Conservation (phyloP, 2,329 filamentous ascomycete genomes). For the Aschersonia sp. region DNA sequence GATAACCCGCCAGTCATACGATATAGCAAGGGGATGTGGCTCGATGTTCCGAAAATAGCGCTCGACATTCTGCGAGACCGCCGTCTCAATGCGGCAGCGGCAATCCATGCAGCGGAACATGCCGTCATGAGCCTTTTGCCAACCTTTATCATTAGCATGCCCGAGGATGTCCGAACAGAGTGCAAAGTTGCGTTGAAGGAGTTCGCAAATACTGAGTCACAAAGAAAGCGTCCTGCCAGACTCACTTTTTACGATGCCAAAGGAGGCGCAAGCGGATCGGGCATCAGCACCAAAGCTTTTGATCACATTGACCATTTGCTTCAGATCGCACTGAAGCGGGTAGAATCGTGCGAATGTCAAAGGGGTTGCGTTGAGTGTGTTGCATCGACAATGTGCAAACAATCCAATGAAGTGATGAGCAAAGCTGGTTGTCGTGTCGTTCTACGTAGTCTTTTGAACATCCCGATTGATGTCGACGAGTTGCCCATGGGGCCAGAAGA, state of each 20-base stretch:
- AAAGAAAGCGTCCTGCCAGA: constrained; percentile 70
- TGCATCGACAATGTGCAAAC: constrained; percentile 67
- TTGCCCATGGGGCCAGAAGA: constrained; percentile 75
- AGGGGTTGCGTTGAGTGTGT: constrained; percentile 86
- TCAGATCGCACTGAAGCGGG: constrained; percentile 57
- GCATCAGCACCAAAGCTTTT: constrained; percentile 85
- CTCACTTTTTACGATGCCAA: constrained; percentile 93
- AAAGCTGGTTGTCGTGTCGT: constrained; percentile 79
- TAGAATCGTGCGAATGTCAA: constrained; percentile 61
- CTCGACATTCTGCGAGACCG: constrained; percentile 63
- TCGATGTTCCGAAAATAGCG: constrained; percentile 70
- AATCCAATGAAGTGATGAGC: constrained; percentile 84
- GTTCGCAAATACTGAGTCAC: constrained; percentile 54
- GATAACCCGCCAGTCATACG: constrained; percentile 85
- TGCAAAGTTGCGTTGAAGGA: constrained; percentile 86
- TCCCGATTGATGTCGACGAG: constrained; percentile 68
- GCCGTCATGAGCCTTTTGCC: constrained; percentile 77
- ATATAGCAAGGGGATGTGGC: constrained; percentile 83
- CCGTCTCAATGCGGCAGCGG: constrained; percentile 67
- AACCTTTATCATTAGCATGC: constrained; percentile 78
- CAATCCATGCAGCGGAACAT: constrained; percentile 91
- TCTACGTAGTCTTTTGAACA: constrained; percentile 57
- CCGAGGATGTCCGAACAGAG: constrained; percentile 85
- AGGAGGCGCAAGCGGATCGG: constrained; percentile 68
- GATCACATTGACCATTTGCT: constrained; percentile 78